Evolutionary conservation across 805 yeast species (phyloP).

Genomic region (Sugiyamaella smithiae): DNA sequence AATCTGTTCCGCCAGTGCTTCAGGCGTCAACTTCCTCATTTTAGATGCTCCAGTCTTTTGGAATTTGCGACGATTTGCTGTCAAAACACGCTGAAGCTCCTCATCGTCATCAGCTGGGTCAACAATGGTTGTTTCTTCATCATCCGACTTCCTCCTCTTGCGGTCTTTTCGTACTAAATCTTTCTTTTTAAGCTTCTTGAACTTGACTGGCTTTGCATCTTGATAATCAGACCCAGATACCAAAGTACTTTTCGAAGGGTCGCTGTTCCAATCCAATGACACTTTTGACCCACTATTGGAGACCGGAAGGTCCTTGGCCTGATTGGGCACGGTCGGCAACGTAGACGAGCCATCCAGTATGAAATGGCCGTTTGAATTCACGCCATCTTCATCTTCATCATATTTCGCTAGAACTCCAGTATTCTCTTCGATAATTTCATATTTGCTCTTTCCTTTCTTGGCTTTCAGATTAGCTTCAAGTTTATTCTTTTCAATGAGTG

Average conservation of each 20-base stretch:
- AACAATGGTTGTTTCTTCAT: slow-evolving; percentile 32
- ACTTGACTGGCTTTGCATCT: slow-evolving; percentile 34
- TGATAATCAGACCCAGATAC: slow-evolving; percentile 30
- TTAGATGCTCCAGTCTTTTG: not conserved
- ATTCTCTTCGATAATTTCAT: slow-evolving; percentile 27
- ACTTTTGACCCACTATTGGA: slow-evolving; percentile 14
- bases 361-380: slow-evolving; percentile 26
- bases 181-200: slow-evolving; percentile 44
- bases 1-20: slow-evolving; percentile 40
- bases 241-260: not conserved
- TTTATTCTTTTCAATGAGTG: slow-evolving; percentile 35
- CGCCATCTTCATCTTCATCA: slow-evolving; percentile 28
- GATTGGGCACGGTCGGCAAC: slow-evolving; percentile 30
- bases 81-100: slow-evolving; percentile 33
- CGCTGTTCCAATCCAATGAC: slow-evolving; percentile 1
- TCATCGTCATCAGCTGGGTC: slow-evolving; percentile 40
- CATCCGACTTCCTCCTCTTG: slow-evolving; percentile 39
- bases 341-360: slow-evolving; percentile 35
- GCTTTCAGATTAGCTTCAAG: slow-evolving; percentile 22
- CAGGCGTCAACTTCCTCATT: slow-evolving; percentile 18
- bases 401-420: slow-evolving; percentile 18
- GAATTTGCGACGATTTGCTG: slow-evolving; percentile 6
- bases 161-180: slow-evolving; percentile 35
- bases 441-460: slow-evolving; percentile 34
- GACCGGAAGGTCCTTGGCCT: slow-evolving; percentile 20